These are phyloP conservation scores for Viola pubescens DNA, from an alignment of 441 rosid genomes.

Conservation along the genomic window DNA sequence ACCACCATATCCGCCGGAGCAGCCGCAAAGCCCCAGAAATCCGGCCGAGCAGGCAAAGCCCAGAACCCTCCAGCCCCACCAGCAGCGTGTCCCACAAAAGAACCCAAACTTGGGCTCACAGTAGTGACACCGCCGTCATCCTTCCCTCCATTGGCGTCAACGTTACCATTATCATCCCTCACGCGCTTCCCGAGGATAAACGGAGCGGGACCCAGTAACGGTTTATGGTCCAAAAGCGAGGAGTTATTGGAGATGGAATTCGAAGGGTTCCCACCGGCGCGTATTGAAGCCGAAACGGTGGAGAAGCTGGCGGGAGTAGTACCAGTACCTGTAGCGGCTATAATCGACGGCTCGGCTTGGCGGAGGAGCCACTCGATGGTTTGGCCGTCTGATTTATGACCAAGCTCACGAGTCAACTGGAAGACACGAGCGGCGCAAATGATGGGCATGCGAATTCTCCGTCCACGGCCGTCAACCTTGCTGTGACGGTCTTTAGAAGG, in stretches of 20 bases:
- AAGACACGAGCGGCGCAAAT: conserved; percentile 93
- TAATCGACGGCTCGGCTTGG: conserved; percentile 91
- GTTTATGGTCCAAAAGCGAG: conserved; percentile 53
- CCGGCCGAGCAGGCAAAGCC: conserved; percentile 77
- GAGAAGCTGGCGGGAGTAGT: conserved; percentile 90
- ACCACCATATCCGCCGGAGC: conserved; percentile 50
- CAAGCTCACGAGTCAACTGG: conserved; percentile 84
- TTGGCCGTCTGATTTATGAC: conserved; percentile 93
- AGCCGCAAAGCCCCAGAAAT: conserved; percentile 76
- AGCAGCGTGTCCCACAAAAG: conserved; percentile 36
- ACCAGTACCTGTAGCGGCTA: conserved; percentile 91
- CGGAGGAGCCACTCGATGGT: conserved; percentile 95
- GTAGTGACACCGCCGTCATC: conserved; percentile 34
- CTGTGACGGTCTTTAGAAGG: conserved; percentile 94
- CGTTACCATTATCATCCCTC: conserved; percentile 50
- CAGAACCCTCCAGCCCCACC: conserved; percentile 50
- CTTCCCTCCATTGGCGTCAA: conserved; percentile 24
- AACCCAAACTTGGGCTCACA: conserved; percentile 35
- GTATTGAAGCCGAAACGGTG: conserved; percentile 53
- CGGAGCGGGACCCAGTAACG: conserved; percentile 50
- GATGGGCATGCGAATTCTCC: conserved; percentile 93
- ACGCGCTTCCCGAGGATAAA: conserved; percentile 81
- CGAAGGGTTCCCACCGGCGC: conserved; percentile 38
- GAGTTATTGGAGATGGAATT: conserved; percentile 28
- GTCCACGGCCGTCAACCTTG: conserved; percentile 87